These are phyloP conservation scores for Diddensiella caesifluorescens DNA, from an alignment of 805 yeast genomes.

Conservation along the genomic window DNA sequence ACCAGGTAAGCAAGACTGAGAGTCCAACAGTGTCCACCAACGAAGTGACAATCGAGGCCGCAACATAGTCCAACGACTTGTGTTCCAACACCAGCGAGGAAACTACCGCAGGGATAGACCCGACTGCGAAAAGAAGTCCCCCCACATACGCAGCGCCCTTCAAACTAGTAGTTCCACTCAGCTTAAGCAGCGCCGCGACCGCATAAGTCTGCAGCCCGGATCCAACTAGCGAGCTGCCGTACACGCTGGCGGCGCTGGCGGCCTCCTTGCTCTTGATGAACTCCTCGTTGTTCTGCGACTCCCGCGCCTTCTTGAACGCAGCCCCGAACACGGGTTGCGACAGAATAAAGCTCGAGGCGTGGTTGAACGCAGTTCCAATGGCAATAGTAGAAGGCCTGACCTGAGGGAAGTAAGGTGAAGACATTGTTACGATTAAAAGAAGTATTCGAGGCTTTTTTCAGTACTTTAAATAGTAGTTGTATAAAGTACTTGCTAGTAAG, in stretches of 20 bases:
- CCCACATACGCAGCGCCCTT: slow-evolving; percentile 39
- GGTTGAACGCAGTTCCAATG: slow-evolving; percentile 37
- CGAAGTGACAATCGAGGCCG: slow-evolving; percentile 30
- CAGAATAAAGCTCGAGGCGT: slow-evolving; percentile 32
- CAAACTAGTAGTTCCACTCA: slow-evolving; percentile 35
- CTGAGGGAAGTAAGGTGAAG: slow-evolving; percentile 11
- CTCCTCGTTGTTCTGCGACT: slow-evolving; percentile 32
- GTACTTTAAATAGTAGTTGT: too few species aligned
- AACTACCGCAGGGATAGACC: slow-evolving; percentile 34
- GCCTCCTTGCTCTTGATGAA: slow-evolving; percentile 35
- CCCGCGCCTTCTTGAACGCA: slow-evolving; percentile 34
- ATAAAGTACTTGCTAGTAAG: too few species aligned
- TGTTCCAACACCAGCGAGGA: slow-evolving; percentile 32
- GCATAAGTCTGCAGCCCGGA: slow-evolving; percentile 39
- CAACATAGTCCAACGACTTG: slow-evolving; percentile 33
- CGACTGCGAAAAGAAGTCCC: slow-evolving; percentile 34
- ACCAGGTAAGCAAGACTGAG: slow-evolving; percentile 36
- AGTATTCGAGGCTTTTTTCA: too few species aligned
- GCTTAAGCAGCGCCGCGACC: slow-evolving; percentile 35
- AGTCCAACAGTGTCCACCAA: slow-evolving; percentile 40
- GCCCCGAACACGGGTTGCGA: slow-evolving; percentile 38
- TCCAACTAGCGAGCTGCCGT: slow-evolving; percentile 32
- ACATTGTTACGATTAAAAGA: slow-evolving; percentile 9
- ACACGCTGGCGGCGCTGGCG: slow-evolving; percentile 33
- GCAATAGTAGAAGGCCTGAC: slow-evolving; percentile 30